phyloP scores from a whole-genome alignment of 306 rosid species.

The Quercus glauca region DNA sequence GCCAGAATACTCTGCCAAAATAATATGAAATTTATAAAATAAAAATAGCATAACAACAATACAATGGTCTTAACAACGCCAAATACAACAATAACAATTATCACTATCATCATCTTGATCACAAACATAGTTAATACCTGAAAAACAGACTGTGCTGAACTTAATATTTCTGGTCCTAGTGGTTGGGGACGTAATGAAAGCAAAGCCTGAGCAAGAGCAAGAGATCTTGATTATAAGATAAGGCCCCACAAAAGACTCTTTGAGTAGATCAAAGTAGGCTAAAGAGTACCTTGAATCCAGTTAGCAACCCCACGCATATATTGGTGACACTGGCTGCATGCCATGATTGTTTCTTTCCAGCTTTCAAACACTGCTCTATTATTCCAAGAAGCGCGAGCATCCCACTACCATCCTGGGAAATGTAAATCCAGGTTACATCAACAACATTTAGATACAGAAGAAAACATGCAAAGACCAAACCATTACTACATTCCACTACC shows the following conservation, averaged over 20 bases:
- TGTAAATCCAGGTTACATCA: slow-evolving; percentile 29
- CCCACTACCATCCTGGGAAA: slow-evolving; percentile 75
- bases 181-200: slow-evolving; percentile 63
- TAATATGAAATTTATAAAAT: slow-evolving; percentile 22
- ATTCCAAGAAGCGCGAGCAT: slow-evolving; percentile 85
- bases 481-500: slow-evolving; percentile 43
- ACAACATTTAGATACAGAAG: slow-evolving; percentile 18
- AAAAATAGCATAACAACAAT: neutral
- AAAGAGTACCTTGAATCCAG: slow-evolving; percentile 80
- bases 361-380: slow-evolving; percentile 88
- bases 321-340: slow-evolving; percentile 83
- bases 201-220: slow-evolving; percentile 57
- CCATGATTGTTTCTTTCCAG: slow-evolving; percentile 91
- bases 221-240: slow-evolving; percentile 23
- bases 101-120: neutral
- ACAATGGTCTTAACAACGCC: neutral
- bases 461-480: slow-evolving; percentile 11
- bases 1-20: slow-evolving; percentile 74
- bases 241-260: slow-evolving; percentile 13
- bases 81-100: neutral
- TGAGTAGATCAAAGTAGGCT: slow-evolving; percentile 20
- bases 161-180: slow-evolving; percentile 69
- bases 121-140: slow-evolving; percentile 45
- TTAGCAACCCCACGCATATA: slow-evolving; percentile 84
- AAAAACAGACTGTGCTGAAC: slow-evolving; percentile 79